A percentile compares a stretch with the other conserved stretches of the same genome.
Conservation (phyloP, 768 basidiomycete species). For the Atractiella rhizophila region DNA sequence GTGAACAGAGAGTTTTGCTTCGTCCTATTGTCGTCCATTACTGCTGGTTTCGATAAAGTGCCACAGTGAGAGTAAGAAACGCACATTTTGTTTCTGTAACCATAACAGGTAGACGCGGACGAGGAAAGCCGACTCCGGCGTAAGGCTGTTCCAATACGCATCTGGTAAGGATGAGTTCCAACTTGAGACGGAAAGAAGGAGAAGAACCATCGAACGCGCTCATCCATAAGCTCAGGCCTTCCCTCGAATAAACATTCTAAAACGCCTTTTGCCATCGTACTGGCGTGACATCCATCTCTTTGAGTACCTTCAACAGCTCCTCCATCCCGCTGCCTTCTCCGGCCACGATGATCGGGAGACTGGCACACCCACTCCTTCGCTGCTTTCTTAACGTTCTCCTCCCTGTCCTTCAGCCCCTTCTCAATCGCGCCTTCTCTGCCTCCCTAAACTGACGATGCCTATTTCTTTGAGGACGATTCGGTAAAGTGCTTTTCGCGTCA, state of each 20-base stretch:
- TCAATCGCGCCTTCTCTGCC: conserved; percentile 47
- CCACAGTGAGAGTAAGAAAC: neutral
- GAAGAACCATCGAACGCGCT: conserved; percentile 40
- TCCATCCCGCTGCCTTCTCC: conserved; percentile 16
- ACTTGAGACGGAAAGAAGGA: neutral
- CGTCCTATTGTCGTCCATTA: no score
- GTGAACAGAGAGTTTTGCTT: no score
- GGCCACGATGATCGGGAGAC: no score
- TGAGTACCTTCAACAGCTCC: conserved; percentile 19
- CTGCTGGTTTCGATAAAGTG: no score
- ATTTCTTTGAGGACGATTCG: conserved; percentile 35
- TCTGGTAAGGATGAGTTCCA: conserved; percentile 26
- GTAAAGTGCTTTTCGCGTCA: conserved; percentile 50
- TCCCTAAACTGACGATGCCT: conserved; percentile 36
- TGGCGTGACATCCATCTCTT: no score
- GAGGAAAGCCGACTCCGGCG: conserved; percentile 53
- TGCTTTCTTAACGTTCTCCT: conserved; percentile 42
- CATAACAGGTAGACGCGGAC: conserved; percentile 60
- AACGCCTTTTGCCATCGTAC: conserved; percentile 45
- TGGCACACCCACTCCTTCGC: conserved; percentile 46
- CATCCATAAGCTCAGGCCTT: conserved; percentile 38
- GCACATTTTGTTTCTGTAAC: conserved; percentile 30
- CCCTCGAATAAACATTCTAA: conserved; percentile 45
- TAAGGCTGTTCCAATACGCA: conserved; percentile 41
- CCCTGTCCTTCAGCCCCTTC: conserved; percentile 67